A percentile compares a stretch with the other conserved stretches of the same genome.
phyloP scores from a whole-genome alignment of 225 moss, liverwort and hornwort genomes.

The Neckera pumila region DNA sequence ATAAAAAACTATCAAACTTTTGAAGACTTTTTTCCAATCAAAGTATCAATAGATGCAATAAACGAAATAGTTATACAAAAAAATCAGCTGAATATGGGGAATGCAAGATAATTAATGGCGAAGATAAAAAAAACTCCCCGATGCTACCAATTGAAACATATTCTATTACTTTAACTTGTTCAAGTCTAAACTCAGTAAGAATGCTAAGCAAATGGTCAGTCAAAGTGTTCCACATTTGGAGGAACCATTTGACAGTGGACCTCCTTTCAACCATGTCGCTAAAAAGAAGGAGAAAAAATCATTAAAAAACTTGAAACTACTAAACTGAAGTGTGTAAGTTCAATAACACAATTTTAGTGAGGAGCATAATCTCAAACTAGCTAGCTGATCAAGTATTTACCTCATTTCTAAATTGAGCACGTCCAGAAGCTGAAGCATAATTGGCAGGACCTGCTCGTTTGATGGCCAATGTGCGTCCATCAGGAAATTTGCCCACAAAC shows the following conservation, averaged over 20 bases:
- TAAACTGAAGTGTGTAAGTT: background rate
- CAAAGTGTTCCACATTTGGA: background rate
- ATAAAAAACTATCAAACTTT: background rate
- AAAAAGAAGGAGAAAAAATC: background rate
- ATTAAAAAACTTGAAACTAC: background rate
- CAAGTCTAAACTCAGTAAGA: background rate
- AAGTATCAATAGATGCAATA: background rate
- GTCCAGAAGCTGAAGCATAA: background rate
- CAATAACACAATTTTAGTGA: no score
- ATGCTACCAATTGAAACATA: background rate
- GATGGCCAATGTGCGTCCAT: slow-evolving; percentile 28
- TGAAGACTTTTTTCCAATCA: background rate
- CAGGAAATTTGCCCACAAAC: slow-evolving; percentile 18
- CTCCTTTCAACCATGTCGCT: background rate
- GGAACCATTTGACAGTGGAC: background rate
- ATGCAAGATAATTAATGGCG: background rate
- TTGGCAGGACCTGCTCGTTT: slow-evolving; percentile 23
- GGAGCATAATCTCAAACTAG: background rate
- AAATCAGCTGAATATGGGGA: background rate
- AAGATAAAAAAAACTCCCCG: background rate
- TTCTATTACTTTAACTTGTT: background rate
- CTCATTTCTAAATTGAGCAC: slow-evolving; percentile 31
- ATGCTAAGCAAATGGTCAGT: background rate
- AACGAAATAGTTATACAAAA: background rate
- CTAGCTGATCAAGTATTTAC: background rate